phyloP scores from a whole-genome alignment of 495 filamentous ascomycete genomes.

The Hypoxylon rickii region DNA sequence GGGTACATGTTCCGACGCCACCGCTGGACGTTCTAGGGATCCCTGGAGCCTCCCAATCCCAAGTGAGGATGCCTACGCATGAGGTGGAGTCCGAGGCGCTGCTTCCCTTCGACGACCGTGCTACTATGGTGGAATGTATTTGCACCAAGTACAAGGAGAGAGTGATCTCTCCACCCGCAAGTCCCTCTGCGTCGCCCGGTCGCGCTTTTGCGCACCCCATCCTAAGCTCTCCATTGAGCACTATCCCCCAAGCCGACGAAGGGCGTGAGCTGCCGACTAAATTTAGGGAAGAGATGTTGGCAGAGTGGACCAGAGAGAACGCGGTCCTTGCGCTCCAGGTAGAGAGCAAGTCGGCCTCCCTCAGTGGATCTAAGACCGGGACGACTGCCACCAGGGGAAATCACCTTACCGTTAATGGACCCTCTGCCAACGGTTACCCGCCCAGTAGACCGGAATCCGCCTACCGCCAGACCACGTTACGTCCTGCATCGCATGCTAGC shows the following conservation, averaged over 20 bases:
- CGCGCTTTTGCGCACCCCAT: conserved; percentile 66
- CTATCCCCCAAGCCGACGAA: conserved; percentile 40
- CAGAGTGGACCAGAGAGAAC: conserved; percentile 74
- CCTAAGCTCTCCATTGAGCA: conserved; percentile 51
- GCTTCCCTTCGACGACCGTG: conserved; percentile 67
- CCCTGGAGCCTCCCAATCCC: conserved; percentile 52
- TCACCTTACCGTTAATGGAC: conserved; percentile 62
- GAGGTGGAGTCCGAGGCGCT: conserved; percentile 63
- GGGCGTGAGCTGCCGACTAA: conserved; percentile 48
- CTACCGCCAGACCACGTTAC: conserved; percentile 46
- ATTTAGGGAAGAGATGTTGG: conserved; percentile 69
- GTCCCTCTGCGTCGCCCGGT: conserved; percentile 73
- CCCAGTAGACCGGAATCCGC: conserved; percentile 42
- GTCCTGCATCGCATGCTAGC: conserved; percentile 45
- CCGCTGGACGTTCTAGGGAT: conserved; percentile 48
- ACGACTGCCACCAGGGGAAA: conserved; percentile 60
- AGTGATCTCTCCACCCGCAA: conserved; percentile 63
- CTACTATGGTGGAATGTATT: conserved; percentile 70
- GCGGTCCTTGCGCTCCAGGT: conserved; percentile 69
- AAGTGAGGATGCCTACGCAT: conserved; percentile 51
- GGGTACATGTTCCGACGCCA: conserved; percentile 72
- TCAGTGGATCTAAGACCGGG: conserved; percentile 71
- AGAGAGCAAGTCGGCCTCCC: conserved; percentile 68
- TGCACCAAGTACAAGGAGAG: conserved; percentile 67
- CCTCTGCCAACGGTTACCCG: conserved; percentile 44